phyloP scores from a whole-genome alignment of 768 basidiomycete genomes.

The Lactifluus volemus region DNA sequence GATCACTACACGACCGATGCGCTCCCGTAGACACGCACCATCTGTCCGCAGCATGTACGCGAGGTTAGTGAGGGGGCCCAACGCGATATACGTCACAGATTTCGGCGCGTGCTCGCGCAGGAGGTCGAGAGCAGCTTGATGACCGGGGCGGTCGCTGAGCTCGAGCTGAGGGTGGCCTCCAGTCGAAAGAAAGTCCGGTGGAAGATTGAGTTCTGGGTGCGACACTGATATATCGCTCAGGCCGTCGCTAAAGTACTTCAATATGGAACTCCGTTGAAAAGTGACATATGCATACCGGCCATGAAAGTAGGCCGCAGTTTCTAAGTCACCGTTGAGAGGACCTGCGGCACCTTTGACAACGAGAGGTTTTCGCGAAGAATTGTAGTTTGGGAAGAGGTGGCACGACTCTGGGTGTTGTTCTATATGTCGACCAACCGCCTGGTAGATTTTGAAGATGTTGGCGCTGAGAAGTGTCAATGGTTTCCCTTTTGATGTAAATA shows the following conservation, averaged over 20 bases:
- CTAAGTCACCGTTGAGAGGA: constrained; percentile 63
- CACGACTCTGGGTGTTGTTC: constrained; percentile 43
- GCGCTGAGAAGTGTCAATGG: constrained; percentile 31
- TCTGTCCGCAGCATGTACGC: constrained; percentile 54
- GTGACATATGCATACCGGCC: constrained; percentile 42
- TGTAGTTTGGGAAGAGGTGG: constrained; percentile 54
- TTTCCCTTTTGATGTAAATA: not conserved
- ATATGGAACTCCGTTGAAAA: not conserved
- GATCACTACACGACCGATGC: constrained; percentile 67
- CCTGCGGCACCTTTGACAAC: constrained; percentile 54
- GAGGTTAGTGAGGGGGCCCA: constrained; percentile 77
- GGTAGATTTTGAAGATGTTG: constrained; percentile 73
- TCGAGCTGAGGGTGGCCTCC: constrained; percentile 38
- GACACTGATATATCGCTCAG: constrained; percentile 48
- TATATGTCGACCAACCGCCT: constrained; percentile 53
- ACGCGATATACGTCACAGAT: constrained; percentile 59
- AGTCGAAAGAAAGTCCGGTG: constrained; percentile 14
- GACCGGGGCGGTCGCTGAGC: constrained; percentile 37
- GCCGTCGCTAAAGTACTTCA: constrained; percentile 47
- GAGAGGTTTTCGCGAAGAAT: constrained; percentile 42
- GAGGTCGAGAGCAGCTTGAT: constrained; percentile 47
- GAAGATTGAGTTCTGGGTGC: constrained; percentile 54
- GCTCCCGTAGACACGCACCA: constrained; percentile 40
- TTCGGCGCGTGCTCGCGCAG: constrained; percentile 41
- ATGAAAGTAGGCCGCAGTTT: constrained; percentile 80